Conservation (phyloP, 2,329 filamentous ascomycete species). For the Rhytidhysteron rufulum region DNA sequence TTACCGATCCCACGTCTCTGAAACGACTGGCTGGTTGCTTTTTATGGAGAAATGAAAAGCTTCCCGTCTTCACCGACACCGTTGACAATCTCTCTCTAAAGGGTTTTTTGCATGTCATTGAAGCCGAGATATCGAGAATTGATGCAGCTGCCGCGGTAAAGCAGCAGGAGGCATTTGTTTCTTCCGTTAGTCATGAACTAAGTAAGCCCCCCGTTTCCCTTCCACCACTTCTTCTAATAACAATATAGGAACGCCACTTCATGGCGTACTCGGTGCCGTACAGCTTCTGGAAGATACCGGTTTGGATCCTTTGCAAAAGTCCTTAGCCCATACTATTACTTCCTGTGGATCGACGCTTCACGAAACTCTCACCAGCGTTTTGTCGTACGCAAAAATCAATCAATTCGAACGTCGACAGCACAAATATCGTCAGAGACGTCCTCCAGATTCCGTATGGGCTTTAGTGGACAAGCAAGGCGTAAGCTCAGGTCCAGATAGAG, state of each 20-base stretch:
- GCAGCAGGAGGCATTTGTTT: constrained; percentile 13
- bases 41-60: constrained; percentile 8
- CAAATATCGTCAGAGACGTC: constrained; percentile 7
- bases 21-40: constrained; percentile 16
- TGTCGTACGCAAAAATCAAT: constrained; percentile 6
- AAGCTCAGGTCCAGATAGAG: constrained; percentile 8
- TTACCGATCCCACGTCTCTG: constrained; percentile 13
- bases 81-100: constrained; percentile 11
- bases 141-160: constrained; percentile 10
- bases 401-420: constrained; percentile 4
- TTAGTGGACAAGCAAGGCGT: constrained; percentile 5
- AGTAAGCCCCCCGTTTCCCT: constrained; percentile 5
- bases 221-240: background rate
- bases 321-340: constrained; percentile 3
- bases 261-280: constrained; percentile 7
- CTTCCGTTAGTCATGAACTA: constrained; percentile 13
- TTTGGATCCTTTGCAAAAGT: constrained; percentile 3
- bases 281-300: constrained; percentile 5
- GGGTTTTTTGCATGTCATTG: constrained; percentile 12
- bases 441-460: constrained; percentile 8
- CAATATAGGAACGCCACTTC: constrained; percentile 7
- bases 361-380: constrained; percentile 8
- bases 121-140: constrained; percentile 10
- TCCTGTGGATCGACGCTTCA: constrained; percentile 6
- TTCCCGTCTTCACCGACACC: constrained; percentile 11